Base-by-base conservation (phyloP, 768 basidiomycete species). In the Hysterangium stoloniferum region DNA sequence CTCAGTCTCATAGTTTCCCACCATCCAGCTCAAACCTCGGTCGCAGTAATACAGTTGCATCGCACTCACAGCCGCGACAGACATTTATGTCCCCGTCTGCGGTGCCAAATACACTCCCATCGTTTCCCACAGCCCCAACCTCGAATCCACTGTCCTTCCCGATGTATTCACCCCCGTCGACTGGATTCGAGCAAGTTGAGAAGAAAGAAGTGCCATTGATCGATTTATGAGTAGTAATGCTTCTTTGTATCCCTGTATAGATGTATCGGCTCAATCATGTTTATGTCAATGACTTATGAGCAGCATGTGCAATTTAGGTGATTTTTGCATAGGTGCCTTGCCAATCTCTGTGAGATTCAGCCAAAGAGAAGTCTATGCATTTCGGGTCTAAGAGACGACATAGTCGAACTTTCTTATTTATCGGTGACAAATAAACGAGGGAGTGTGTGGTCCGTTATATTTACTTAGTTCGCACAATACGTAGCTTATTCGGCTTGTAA, bases 401-500 rank as follows among this genome's bases (percentile, higher is more conserved):
- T n/a, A n/a, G n/a, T n/a, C n/a, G n/a, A n/a, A n/a, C n/a, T n/a
- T n/a, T n/a, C n/a, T n/a, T n/a, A n/a, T n/a, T n/a, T n/a, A n/a
- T n/a, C n/a, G n/a, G n/a, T n/a, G n/a, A n/a, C n/a, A n/a, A n/a
- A n/a, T n/a, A n/a, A n/a, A n/a, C n/a, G n/a, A n/a, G n/a, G n/a
- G n/a, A n/a, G n/a, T n/a, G n/a, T n/a, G n/a, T n/a, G n/a, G n/a
- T n/a, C n/a, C n/a, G n/a, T n/a, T n/a, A n/a, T n/a, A n/a, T n/a
- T 45, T 92, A 97, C 76, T 97, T 97, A 45, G 94, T 97, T 64
- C 86, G 84, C 66, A 77, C 70, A 59, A 94, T 86, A 54, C 93
- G 79, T 50, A 97, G 74, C 59, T 78, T 86, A 60, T 78, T 71
- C 3, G 89, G 78, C 50, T 73, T 81, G 71, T 97, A 94, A 13